Conservation (phyloP, 1,139 yeast species). For the Kodamaea sp. region DNA sequence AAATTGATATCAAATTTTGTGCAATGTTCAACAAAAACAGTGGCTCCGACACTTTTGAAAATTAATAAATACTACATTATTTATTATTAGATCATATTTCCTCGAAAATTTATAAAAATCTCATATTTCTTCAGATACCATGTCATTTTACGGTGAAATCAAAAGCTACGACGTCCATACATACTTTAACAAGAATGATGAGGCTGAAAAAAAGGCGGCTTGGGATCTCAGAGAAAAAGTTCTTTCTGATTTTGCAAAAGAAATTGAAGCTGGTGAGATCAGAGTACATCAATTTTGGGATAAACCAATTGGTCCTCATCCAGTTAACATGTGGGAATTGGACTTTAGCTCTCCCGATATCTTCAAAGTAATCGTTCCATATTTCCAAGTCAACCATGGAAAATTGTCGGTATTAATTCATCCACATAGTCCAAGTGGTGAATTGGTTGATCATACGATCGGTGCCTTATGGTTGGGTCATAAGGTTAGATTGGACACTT, state of each 20-base stretch:
- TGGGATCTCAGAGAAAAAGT: conserved; percentile 39
- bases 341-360: conserved; percentile 34
- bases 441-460: conserved; percentile 45
- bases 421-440: conserved; percentile 45
- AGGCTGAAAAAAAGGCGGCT: conserved; percentile 34
- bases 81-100: neutral
- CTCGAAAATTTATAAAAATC: neutral
- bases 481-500: conserved; percentile 18
- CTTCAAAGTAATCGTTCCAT: conserved; percentile 22
- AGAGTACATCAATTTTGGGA: conserved; percentile 48
- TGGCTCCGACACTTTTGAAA: no score
- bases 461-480: conserved; percentile 56
- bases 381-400: conserved; percentile 52
- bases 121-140: neutral
- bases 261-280: conserved; percentile 40
- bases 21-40: no score
- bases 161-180: conserved; percentile 52
- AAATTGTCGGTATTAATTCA: conserved; percentile 50
- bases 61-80: neutral
- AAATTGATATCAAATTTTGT: no score
- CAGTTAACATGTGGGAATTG: conserved; percentile 43
- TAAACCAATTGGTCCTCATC: conserved; percentile 57
- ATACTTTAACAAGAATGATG: conserved; percentile 44
- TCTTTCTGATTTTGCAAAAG: conserved; percentile 40
- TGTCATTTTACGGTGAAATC: conserved; percentile 31